phyloP scores from a whole-genome alignment of 176 grass and related monocot genomes.

The Oryza coarctata region DNA sequence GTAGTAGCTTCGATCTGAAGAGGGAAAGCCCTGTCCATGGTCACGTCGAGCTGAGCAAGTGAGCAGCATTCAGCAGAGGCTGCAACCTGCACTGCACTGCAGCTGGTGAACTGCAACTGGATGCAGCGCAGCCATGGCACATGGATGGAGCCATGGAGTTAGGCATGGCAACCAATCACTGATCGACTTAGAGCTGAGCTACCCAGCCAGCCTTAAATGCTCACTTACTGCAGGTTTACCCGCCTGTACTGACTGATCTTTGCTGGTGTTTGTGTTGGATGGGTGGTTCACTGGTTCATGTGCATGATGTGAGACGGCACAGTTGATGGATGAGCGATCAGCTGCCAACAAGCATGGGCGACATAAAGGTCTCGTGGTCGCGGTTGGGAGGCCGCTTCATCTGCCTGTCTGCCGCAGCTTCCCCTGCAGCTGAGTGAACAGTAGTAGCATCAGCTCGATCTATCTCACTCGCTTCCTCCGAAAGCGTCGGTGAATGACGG shows the following conservation, averaged over 20 bases:
- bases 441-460: background rate
- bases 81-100: background rate
- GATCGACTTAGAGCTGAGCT: too few species aligned
- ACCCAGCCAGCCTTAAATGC: conserved; percentile 35
- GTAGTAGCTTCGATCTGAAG: conserved; percentile 21
- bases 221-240: conserved; percentile 20
- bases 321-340: background rate
- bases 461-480: background rate
- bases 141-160: conserved; percentile 13
- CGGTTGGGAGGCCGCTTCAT: background rate
- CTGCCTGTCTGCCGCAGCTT: background rate
- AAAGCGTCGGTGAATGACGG: background rate
- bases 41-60: background rate
- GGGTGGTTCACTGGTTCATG: conserved; percentile 54
- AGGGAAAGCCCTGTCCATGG: background rate
- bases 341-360: conserved; percentile 19
- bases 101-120: background rate
- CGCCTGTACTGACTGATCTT: too few species aligned
- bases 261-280: conserved; percentile 26
- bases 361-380: background rate
- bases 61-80: background rate
- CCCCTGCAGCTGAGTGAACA: background rate
- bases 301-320: conserved; percentile 33
- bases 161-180: conserved; percentile 23
- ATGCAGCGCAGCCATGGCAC: background rate